Evolutionary conservation across 1,284 basidiomycete genomes (phyloP), one percentile per base, ranked within the genome.

Genomic region (Irpex rosettiformis): DNA sequence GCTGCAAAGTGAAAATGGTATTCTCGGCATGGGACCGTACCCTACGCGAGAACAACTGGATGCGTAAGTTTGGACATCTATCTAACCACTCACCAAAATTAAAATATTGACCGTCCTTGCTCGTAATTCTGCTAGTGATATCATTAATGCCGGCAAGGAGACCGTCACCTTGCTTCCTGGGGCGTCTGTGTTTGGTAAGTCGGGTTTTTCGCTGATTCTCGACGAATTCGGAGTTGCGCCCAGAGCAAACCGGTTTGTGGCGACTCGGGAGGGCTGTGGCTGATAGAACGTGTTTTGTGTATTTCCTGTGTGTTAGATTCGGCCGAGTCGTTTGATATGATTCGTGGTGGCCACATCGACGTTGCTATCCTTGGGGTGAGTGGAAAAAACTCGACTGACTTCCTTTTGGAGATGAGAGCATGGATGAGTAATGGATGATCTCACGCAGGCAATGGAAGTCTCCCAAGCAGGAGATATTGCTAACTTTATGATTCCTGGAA

Each of bases 401-500:
- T 57, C 49, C 49, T 24, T 27, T 52, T 28, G 7, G 48, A 25
- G 48, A 29, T 25, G 25, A n/a, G n/a, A n/a, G n/a, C 2, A 25
- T 13, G 11, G 45, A 51, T 22, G 48, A 25, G 48, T 51, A 51
- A 51, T 29, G 27, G 4, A 51, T 51, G 22, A 54, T 16, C 30
- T 59, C 43, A 55, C 30, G 33, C 62, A 92, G 89, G 94, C 96
- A 2, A 94, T 98, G 87, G 89, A 98, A 80, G 95, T 98, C 54
- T 94, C 93, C 1, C 86, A 90, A 65, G 86, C 86, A 22, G 96
- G 96, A 60, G 95, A 98, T 71, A 89, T 98, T 61, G 96, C 96
- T 54, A 98, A 98, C 79, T 98, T 93, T 72, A 98, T 97, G 94
- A 94, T 98, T 66, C 95, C 95, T 13, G 93, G 93, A 29, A 94